Base-by-base conservation (phyloP, 192 early-diverging fungal genomes). In the Glomus cerebriforme region DNA sequence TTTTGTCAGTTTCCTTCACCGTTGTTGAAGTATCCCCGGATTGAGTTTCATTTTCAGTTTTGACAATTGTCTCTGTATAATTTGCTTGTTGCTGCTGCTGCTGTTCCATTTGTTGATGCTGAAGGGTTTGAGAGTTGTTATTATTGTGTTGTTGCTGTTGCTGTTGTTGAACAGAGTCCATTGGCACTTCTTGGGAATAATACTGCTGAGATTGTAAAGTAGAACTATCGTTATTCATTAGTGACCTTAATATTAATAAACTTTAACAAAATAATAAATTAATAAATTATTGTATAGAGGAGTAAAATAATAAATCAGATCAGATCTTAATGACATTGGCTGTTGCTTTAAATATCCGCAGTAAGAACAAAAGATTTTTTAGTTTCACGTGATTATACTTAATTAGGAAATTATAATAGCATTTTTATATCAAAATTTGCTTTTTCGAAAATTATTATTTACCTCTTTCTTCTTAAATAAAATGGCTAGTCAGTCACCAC, bases 1-100 rank as follows among this genome's bases (percentile, higher is more conserved):
- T 90, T 71, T 89, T 89, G 24, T 90, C 89, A 1, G 69, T 67
- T 17, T 82, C 83, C 10, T 82, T 81, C 31, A 63, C 66, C 9
- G 82, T 80, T 64, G 77, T 49, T 29, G 79, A 71, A 26, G 69
- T 17, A 26, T 71, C 35, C 0, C 37, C 37, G 10, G 34, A 19
- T 68, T 68, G 66, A 9, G 31, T n/a, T 7, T 68, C 66, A 39
- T 43, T 17, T 10, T 68, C 66, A 22, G 32, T 39, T 37, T 68
- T 68, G 10, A 68, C 19, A 6, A 39, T 3, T 9, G 29, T 35
- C 31, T 68, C 32, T n/a, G 66, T 35, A 35, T 64, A 26, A 31
- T 7, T 63, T 63, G 62, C 9, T 29, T 63, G 62, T 27, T 63
- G 62, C 24, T n/a, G 60, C 26, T 63, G 62, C 24, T 24, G 62